phyloP scores from a whole-genome alignment of 1,284 basidiomycete genomes.

The Sanghuangporus sanghuang region DNA sequence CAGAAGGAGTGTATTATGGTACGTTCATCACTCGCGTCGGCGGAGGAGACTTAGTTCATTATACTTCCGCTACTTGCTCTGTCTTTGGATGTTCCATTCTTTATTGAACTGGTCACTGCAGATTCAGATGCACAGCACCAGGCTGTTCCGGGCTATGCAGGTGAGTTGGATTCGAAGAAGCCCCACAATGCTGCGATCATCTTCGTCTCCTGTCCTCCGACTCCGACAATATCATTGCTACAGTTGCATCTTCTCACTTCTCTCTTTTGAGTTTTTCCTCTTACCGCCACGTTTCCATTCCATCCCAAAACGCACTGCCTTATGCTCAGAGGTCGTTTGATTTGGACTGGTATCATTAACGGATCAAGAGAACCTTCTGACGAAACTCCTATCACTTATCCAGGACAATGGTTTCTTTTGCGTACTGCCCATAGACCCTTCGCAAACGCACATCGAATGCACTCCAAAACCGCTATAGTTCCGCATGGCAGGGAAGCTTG shows the following conservation, averaged over 20 bases:
- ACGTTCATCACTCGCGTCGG: constrained; percentile 24
- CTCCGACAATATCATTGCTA: not conserved
- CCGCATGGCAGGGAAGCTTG: no score
- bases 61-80: not conserved
- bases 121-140: constrained; percentile 65
- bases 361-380: not conserved
- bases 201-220: not conserved
- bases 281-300: not conserved
- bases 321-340: constrained; percentile 2
- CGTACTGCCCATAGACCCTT: constrained; percentile 67
- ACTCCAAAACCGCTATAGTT: constrained; percentile 45
- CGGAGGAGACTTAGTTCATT: not conserved
- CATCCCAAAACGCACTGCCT: not conserved
- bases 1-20: constrained; percentile 61
- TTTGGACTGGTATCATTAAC: not conserved
- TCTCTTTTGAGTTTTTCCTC: not conserved
- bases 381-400: not conserved
- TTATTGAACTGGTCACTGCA: constrained; percentile 25
- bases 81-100: not conserved
- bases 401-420: constrained; percentile 71
- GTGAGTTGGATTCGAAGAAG: constrained; percentile 29
- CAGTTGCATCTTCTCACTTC: not conserved
- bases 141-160: constrained; percentile 77
- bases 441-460: constrained; percentile 71
- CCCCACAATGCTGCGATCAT: not conserved